A percentile compares a stretch with the other conserved stretches of the same genome.
Evolutionary conservation across 2,329 filamentous ascomycete genomes (phyloP).

Genomic region (Myriosclerotinia curreyana): DNA sequence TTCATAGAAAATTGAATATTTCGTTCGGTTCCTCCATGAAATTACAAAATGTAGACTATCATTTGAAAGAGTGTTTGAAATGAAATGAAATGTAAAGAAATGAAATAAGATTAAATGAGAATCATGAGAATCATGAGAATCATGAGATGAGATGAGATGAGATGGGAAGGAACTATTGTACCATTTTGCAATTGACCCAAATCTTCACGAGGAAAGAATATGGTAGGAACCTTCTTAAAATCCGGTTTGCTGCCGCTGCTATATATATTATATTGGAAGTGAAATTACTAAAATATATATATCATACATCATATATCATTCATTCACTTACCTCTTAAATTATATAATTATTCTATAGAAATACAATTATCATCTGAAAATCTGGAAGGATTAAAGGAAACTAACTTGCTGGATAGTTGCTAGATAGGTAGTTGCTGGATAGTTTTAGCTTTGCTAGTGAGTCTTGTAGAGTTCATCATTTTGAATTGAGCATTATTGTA

Average conservation of each 20-base stretch:
- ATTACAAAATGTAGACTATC: background rate
- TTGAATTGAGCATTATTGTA: background rate
- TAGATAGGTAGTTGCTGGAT: too few species aligned
- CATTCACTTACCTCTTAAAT: background rate
- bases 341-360: background rate
- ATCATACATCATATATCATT: background rate
- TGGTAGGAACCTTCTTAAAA: background rate
- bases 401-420: background rate
- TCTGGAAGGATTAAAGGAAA: background rate
- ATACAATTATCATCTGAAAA: background rate
- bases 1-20: background rate
- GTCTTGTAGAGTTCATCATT: background rate
- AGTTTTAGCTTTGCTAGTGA: background rate
- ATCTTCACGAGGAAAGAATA: background rate
- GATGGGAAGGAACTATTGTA: background rate
- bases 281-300: background rate
- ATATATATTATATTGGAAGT: background rate
- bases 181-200: background rate
- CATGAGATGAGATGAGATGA: too few species aligned
- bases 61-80: background rate
- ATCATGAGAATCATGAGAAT: too few species aligned
- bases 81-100: background rate
- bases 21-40: background rate
- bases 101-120: too few species aligned
- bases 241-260: background rate